Conservation (phyloP, 495 filamentous ascomycete species). For the Zalerion maritima region DNA sequence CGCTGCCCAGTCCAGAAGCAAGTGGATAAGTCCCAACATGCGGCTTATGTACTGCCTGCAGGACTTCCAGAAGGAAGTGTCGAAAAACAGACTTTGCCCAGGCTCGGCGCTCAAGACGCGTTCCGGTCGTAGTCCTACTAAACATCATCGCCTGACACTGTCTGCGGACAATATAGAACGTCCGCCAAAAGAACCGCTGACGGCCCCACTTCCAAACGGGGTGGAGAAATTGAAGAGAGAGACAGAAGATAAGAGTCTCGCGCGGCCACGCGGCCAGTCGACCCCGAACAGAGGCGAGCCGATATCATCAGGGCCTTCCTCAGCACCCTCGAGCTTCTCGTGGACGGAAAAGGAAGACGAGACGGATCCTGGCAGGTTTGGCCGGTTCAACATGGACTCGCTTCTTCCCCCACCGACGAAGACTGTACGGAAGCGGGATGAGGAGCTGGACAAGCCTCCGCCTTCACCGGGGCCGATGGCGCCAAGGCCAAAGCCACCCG, state of each 20-base stretch:
- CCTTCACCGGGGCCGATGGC: slow-evolving; percentile 17
- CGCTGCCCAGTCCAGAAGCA: slow-evolving; percentile 73
- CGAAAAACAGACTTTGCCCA: slow-evolving; percentile 30
- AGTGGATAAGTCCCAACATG: slow-evolving; percentile 98
- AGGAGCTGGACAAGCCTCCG: too few relatives aligned
- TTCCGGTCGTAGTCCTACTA: slow-evolving; percentile 30
- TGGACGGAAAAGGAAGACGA: slow-evolving; percentile 33
- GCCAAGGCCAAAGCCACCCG: slow-evolving; percentile 13
- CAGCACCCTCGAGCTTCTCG: slow-evolving; percentile 38
- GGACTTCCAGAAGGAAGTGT: slow-evolving; percentile 66
- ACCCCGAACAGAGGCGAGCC: slow-evolving; percentile 26
- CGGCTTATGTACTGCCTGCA: slow-evolving; percentile 92
- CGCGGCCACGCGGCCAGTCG: slow-evolving; percentile 24
- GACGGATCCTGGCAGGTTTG: slow-evolving; percentile 19
- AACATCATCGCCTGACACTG: slow-evolving; percentile 35
- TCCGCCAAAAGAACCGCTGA: slow-evolving; percentile 30
- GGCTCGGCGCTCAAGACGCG: slow-evolving; percentile 29
- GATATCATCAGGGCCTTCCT: slow-evolving; percentile 42
- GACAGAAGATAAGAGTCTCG: slow-evolving; percentile 15
- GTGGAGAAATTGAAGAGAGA: slow-evolving; percentile 11
- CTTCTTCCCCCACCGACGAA: too few relatives aligned
- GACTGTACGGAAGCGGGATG: slow-evolving; percentile 2
- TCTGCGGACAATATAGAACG: slow-evolving; percentile 35
- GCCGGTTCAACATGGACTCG: slow-evolving; percentile 24
- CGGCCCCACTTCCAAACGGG: slow-evolving; percentile 35